Base-by-base conservation (phyloP, 2,329 filamentous ascomycete genomes). In the Neocatenulostroma microsporum region DNA sequence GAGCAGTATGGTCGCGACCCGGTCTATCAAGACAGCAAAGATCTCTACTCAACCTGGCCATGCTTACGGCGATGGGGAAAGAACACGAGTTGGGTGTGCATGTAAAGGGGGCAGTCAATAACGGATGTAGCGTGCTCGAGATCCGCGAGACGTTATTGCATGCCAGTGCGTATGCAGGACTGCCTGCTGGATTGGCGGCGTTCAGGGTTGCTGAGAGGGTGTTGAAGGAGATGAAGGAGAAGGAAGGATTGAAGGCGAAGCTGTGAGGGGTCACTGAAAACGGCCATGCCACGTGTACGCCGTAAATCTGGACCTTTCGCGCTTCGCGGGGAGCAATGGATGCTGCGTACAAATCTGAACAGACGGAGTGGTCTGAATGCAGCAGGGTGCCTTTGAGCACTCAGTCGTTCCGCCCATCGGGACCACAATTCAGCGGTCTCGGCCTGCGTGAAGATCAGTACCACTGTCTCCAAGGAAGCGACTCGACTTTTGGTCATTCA, bases 151-250 rank as follows among this genome's bases (percentile, higher is more conserved):
- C 30, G 14, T 21, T 39, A 11, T 15, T 39, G 24, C 29, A 39
- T 21, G 30, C 36, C 3, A 34, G 28, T 23, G 29, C 10, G 3
- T 39, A 39, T 21, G 29, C 29, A 8, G 36, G 36, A 13, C 14
- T 39, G 14, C 36, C 36, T 2, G 29, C 29, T 21, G 36, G 36
- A 2, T 14, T 39, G 12, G 36, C 20, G 18, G 36, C 36, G 3
- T 39, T 39, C 17, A 33, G 30, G 11, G 36, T 39, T 6, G 36
- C 36, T 12, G 36, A 39, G 14, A n/a, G 30, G 8, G 36, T 39
- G 12, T 18, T 37, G n/a, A 25, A 21, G 19, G 27, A 37, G 14
- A 34, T 39, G 29, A 25, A 11, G 12, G 36, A 39, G 29, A 39
- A 39, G 15, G 36, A 21, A 10, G 36, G 13, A n/a, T 14, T 31